Base-by-base conservation (phyloP, 371 early-diverging fungal genomes). In the Mucor racemosus region DNA sequence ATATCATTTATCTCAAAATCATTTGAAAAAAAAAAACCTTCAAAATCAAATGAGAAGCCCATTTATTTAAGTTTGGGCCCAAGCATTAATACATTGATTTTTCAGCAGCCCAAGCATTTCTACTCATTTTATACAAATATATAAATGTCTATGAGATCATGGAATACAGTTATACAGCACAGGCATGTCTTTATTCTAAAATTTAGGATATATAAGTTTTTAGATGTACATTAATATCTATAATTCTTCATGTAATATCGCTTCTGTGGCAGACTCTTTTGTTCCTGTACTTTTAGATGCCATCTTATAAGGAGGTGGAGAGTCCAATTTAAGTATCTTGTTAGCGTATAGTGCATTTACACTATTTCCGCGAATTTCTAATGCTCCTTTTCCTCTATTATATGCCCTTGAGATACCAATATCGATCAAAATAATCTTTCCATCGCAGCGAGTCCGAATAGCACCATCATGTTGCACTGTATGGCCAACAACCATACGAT, bases 401-500 rank as follows among this genome's bases (percentile, higher is more conserved):
- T 92, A 92, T 13, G 77, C 86, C 15, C 68, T 63, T 17, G 89
- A 88, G 46, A 92, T 91, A 15, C 94, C 94, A 40, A 91, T 88
- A 71, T 94, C 92, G 62, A 92, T 90, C 38, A 90, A 74, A 26
- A 89, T 69, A n/a, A 89, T 80, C 50, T 79, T 80, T 11, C 88
- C 89, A 10, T 80, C 71, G 67, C 91, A 92, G 5, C 91, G 84
- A 0, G 90, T 82, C 14, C 82, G 80, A 61, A 93, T 87, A 36
- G 73, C 66, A 4, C 91, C 91, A 55, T 80, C 78, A 33, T 77
- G 73, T 60, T 92, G 92, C 1, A 88, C 84, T 0, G 92, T 94
- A 62, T 94, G 94, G 1, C 92, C 94, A 33, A 92, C 79, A 3
- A 94, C 87, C 85, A 94, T 91, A 4, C 93, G 79, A 65, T 88